Percentiles rank a stretch among this genome's conserved stretches.
Evolutionary conservation across 2,329 filamentous ascomycete genomes (phyloP).

Genomic region (Triangularia verruculosa): DNA sequence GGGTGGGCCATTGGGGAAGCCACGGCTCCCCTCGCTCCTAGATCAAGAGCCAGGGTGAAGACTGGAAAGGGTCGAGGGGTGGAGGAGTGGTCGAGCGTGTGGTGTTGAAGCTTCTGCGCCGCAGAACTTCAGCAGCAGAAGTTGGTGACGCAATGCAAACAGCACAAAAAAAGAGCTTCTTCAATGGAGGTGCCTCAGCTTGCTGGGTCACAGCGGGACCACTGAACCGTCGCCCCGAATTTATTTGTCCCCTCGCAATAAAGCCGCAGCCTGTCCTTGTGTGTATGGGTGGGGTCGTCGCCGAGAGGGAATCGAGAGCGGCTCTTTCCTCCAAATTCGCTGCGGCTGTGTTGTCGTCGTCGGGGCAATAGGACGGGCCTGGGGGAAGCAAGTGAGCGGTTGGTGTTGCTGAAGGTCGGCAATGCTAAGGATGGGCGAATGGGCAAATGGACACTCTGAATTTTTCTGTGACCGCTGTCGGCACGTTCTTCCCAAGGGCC

Average conservation of each 20-base stretch:
- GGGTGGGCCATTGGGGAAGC: constrained; percentile 66
- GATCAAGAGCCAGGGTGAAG: constrained; percentile 62
- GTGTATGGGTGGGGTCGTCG: not conserved
- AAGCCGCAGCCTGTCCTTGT: constrained; percentile 3
- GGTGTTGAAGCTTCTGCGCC: constrained; percentile 12
- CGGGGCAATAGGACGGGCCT: constrained; percentile 2
- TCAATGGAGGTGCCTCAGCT: not conserved
- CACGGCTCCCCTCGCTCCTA: constrained; percentile 64
- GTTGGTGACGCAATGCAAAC: constrained; percentile 25
- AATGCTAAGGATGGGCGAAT: constrained; percentile 1
- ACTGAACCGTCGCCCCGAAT: not conserved
- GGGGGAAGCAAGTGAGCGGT: not conserved
- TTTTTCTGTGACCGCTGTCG: constrained; percentile 31
- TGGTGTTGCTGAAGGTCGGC: constrained; percentile 14
- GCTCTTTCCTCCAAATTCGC: not conserved
- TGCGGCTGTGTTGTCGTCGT: constrained; percentile 12
- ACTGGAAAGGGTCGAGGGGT: constrained; percentile 28
- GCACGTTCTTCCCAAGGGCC: constrained; percentile 19
- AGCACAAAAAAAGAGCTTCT: constrained; percentile 5
- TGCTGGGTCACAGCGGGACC: constrained; percentile 3
- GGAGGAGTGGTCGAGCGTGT: not conserved
- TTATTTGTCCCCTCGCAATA: not conserved
- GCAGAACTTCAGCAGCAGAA: constrained; percentile 7
- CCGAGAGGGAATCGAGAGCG: not conserved
- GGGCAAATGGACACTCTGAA: constrained; percentile 18